Conservation (phyloP, 164 flowering plant genomes). For the Dillenia turbinata region DNA sequence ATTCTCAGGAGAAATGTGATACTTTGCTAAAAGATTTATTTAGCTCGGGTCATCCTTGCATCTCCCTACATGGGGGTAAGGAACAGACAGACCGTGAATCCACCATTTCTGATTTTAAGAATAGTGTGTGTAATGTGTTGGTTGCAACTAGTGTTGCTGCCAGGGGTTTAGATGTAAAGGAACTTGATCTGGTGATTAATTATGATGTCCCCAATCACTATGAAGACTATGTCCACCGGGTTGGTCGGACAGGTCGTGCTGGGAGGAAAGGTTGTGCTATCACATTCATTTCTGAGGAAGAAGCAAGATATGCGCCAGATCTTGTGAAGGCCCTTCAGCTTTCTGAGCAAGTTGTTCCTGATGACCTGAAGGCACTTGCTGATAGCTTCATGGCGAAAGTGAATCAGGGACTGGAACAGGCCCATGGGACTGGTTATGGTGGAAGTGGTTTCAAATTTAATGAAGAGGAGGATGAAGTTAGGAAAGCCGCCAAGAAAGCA, state of each 20-base stretch:
- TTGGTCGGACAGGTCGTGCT: constrained; percentile 94
- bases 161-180: constrained; percentile 96
- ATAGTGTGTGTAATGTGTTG: constrained; percentile 81
- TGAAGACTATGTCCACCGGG: constrained; percentile 98
- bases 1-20: constrained; percentile 92
- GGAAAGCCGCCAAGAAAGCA: constrained; percentile 96
- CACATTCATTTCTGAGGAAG: constrained; percentile 85
- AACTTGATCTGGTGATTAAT: constrained; percentile 87
- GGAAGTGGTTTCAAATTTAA: constrained; percentile 96
- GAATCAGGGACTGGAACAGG: constrained; percentile 86
- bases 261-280: constrained; percentile 93
- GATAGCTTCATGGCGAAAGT: constrained; percentile 91
- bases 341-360: constrained; percentile 90
- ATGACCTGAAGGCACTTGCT: constrained; percentile 83
- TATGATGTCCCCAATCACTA: constrained; percentile 93
- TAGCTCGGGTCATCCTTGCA: constrained; percentile 76
- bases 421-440: constrained; percentile 97
- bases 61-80: constrained; percentile 96
- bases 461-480: constrained; percentile 95
- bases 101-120: constrained; percentile 87
- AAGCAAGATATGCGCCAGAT: constrained; percentile 89
- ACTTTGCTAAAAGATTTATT: constrained; percentile 71
- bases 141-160: constrained; percentile 95
- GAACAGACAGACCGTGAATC: constrained; percentile 97
- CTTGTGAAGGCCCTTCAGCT: constrained; percentile 91